phyloP scores from a whole-genome alignment of 257 asterid species.

The Asclepias syriaca region DNA sequence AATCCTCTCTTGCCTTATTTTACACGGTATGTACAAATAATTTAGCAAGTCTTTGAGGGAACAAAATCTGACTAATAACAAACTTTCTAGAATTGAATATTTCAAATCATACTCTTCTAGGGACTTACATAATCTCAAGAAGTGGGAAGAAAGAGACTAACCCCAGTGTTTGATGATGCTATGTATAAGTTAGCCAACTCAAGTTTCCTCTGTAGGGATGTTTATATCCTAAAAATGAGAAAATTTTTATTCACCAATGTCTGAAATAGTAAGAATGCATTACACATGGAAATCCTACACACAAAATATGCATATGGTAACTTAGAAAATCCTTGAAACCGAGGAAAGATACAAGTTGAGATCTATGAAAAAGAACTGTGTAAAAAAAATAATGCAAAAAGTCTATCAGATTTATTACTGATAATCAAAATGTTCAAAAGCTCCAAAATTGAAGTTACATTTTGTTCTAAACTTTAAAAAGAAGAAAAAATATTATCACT shows the following conservation, averaged over 20 bases:
- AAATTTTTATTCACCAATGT: background rate
- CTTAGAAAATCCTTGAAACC: background rate
- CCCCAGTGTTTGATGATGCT: background rate
- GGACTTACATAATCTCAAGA: background rate
- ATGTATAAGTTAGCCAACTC: background rate
- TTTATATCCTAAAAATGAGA: background rate
- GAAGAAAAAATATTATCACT: background rate
- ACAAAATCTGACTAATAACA: constrained; percentile 1
- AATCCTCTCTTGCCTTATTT: background rate
- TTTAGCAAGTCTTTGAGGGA: background rate
- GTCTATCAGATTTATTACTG: background rate
- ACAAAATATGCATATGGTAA: background rate
- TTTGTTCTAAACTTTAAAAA: background rate
- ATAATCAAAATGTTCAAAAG: background rate
- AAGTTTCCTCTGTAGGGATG: background rate
- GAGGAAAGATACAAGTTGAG: background rate
- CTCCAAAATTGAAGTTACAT: background rate
- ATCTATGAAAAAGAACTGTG: background rate
- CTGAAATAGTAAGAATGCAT: background rate
- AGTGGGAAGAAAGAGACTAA: background rate
- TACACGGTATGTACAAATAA: background rate
- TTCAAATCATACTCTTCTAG: background rate
- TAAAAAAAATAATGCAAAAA: background rate
- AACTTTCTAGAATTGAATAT: background rate
- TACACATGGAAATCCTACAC: background rate